Percentiles rank a stretch among this genome's conserved stretches.
Conservation (phyloP, 768 basidiomycete species). For the Tubosaeta sp. region DNA sequence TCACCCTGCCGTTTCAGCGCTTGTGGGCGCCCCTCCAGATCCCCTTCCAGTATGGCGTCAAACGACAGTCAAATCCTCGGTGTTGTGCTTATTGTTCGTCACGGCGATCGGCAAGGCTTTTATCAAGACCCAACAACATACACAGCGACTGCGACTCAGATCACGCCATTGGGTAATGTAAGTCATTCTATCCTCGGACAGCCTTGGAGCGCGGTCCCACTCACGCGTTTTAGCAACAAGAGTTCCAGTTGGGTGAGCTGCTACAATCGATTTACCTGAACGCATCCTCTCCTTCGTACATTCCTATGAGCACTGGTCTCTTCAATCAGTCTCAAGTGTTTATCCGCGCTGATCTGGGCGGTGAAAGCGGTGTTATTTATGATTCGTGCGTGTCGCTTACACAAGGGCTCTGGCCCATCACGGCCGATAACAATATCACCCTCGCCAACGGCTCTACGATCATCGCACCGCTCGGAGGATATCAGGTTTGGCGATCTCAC, state of each 20-base stretch:
- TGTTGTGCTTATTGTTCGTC: constrained; percentile 53
- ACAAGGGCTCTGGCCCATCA: constrained; percentile 65
- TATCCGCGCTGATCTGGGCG: constrained; percentile 64
- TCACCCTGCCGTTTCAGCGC: not conserved
- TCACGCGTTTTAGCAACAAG: constrained; percentile 42
- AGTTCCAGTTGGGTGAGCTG: constrained; percentile 50
- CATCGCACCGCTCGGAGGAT: constrained; percentile 57
- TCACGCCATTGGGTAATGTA: constrained; percentile 69
- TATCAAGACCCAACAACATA: constrained; percentile 62
- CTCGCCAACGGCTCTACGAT: constrained; percentile 66
- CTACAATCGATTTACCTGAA: constrained; percentile 54
- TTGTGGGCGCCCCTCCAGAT: not conserved
- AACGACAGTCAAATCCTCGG: constrained; percentile 40
- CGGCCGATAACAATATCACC: constrained; percentile 41
- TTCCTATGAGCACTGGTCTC: constrained; percentile 34
- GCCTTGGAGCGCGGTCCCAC: not conserved
- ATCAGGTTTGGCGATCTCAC: constrained; percentile 41
- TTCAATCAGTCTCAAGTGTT: constrained; percentile 38
- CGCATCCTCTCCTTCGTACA: constrained; percentile 47
- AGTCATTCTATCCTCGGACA: constrained; percentile 7
- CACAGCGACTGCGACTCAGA: constrained; percentile 49
- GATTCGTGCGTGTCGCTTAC: constrained; percentile 64
- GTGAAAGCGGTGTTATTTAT: constrained; percentile 62
- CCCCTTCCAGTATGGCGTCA: constrained; percentile 12
- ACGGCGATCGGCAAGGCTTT: constrained; percentile 62